Base-by-base conservation (phyloP, 1,139 yeast species). In the Geotrichum aggregatum region DNA sequence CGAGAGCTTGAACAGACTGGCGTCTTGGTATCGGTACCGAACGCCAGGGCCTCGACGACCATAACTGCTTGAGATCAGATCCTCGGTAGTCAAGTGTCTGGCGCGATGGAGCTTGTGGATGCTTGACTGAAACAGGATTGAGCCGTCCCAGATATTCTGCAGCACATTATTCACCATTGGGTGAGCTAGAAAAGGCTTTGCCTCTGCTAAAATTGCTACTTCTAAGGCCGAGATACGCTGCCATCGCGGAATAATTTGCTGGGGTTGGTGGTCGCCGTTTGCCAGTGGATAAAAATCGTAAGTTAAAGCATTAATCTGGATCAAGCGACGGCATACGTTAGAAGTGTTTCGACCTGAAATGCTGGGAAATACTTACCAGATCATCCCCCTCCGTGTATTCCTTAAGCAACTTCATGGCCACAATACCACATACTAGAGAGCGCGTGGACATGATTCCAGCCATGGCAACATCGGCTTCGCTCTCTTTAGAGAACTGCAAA, bases 101-200 rank as follows among this genome's bases (percentile, higher is more conserved):
- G 61, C 60, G 8, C 74, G 59, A 56, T 71, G 74, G 10, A 70
- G 63, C 51, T 70, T 71, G 58, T 71, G 72, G 56, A 69, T 58
- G 8, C 67, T 64, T 5, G 72, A 67, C 69, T 71, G 70, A 49
- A 71, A 68, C 62, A 71, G 68, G 40, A 71, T 63, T 2, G 67
- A 78, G 1, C 85, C 85, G 56, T 76, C 75, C 73, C 82, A 80
- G 45, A 81, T 75, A 50, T 77, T 73, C 49, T 77, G 76, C 50
- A 80, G 63, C 1, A 79, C 76, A 35, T 75, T 72, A 2, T 76
- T 72, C 3, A 80, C 75, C 16, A 77, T 72, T 0, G 84, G 84
- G 60, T 80, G 83, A 1, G 82, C 75, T 49, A 80, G 67, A 56
- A 80, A 77, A 57, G 70, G 71, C 59, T 80, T 80, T 2, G 83